Percentiles rank a stretch among this genome's conserved stretches.
These are phyloP conservation scores for Aureobasidium sp. DNA, from an alignment of 2,329 filamentous ascomycete species.

Conservation along the genomic window DNA sequence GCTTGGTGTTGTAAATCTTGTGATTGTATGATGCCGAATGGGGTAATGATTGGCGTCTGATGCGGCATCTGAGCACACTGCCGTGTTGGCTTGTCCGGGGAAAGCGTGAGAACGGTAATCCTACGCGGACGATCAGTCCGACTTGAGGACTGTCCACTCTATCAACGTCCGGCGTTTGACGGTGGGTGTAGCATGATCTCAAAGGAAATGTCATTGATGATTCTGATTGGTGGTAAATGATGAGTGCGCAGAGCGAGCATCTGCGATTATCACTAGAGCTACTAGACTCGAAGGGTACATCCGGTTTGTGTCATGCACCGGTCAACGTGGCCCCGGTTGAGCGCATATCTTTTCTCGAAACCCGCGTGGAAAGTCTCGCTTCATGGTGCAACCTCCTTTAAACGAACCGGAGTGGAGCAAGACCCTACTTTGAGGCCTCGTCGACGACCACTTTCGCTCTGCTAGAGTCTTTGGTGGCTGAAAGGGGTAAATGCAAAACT, in stretches of 20 bases:
- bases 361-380: not conserved
- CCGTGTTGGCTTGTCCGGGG: slow-evolving; percentile 5
- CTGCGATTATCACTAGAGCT: not conserved
- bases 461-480: not conserved
- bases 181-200: not conserved
- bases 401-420: not conserved
- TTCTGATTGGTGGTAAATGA: not conserved
- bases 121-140: not conserved
- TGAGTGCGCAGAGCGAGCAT: not conserved
- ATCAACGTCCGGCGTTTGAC: not conserved
- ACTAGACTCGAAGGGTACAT: not conserved
- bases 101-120: not conserved
- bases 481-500: too few relatives aligned
- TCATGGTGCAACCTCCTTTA: not conserved
- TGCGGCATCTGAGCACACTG: not conserved
- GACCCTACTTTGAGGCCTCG: not conserved
- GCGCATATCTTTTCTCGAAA: not conserved
- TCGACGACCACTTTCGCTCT: not conserved
- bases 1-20: not conserved
- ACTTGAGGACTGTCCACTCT: not conserved
- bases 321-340: not conserved
- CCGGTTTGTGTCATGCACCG: not conserved
- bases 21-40: not conserved
- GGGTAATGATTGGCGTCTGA: not conserved
- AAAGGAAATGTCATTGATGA: too few relatives aligned